Evolutionary conservation across 2,329 filamentous ascomycete genomes (phyloP).

Genomic region (Akanthomyces dipterigenus): DNA sequence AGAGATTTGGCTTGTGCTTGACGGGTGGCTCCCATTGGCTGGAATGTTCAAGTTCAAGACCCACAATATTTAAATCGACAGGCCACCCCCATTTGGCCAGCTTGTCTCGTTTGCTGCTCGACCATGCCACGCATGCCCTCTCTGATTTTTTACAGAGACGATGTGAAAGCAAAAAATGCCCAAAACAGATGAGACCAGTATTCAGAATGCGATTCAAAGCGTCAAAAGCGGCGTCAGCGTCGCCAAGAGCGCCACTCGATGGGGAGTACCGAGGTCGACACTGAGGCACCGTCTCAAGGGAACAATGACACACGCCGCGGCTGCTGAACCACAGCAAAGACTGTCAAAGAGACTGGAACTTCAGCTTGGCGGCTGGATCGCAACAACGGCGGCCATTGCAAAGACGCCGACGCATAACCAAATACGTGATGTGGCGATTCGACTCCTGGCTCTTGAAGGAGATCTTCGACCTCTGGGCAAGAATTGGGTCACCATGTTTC

Average conservation of each 20-base stretch:
- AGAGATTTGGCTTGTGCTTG: background rate
- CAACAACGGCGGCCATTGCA: background rate
- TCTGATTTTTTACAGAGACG: too few species aligned
- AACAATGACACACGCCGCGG: background rate
- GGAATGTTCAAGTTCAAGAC: background rate
- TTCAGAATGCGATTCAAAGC: background rate
- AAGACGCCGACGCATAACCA: constrained; percentile 8
- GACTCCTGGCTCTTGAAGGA: constrained; percentile 5
- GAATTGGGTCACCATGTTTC: constrained; percentile 11
- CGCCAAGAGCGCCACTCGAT: background rate
- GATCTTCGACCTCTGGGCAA: constrained; percentile 9
- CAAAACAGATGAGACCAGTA: background rate
- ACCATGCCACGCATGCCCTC: too few species aligned
- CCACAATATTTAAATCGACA: background rate
- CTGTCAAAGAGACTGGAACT: constrained; percentile 11
- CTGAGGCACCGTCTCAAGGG: background rate
- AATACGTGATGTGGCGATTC: background rate
- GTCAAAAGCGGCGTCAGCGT: background rate
- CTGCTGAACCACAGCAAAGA: background rate
- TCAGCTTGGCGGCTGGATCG: constrained; percentile 10
- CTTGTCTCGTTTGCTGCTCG: background rate
- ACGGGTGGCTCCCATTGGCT: background rate
- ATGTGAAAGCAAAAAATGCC: background rate
- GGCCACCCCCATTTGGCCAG: background rate
- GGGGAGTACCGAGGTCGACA: background rate